Evolutionary conservation across 176 grass and related monocot genomes (phyloP), one percentile per base, ranked within the genome.

Genomic region (sorghum (Sorghum bicolor)): DNA sequence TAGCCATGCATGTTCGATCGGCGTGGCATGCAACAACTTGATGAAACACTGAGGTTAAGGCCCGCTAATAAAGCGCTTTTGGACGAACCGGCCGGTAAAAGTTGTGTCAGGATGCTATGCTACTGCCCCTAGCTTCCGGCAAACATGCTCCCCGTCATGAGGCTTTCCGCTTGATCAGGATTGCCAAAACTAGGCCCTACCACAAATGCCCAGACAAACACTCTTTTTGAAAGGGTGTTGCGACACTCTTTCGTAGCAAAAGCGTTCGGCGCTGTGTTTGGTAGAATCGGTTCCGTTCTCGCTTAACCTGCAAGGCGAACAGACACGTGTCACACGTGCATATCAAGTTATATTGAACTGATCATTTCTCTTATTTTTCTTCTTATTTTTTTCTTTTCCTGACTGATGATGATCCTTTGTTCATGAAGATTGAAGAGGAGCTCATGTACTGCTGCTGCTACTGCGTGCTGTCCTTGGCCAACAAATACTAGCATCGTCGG

Each of bases 71-170:
- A 65, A 75, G 67, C 34, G 31, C 22, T 8, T 60, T 80, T 39
- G 22, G 16, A 60, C 26, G n/a, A 61, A 61, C n/a, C 57, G 47
- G 10, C 22, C 34, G 20, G 36, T 17, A 30, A 62, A 62, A 77
- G 43, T 9, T 55, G 41, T 40, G 40, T 17, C 60, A 38, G 24
- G 29, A 78, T 70, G 64, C 26, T 33, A 77, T 76, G 67, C 29
- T 37, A 29, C 50, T 64, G 36, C 62, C 8, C 13, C 14, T 76
- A 71, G 80, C 65, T 70, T 81, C 82, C 87, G 47, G 70, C 70
- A 81, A 85, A 89, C 87, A 89, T 85, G 87, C n/a, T 70, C 87
- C 87, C 79, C 70, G 70, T 89, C 72, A 1, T 64, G 39, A 44
- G 87, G 76, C 70, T 84, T 78, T 88, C 72, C 48, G 65, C 22